phyloP scores from a whole-genome alignment of 805 yeast species.

The Spathaspora girioi region DNA sequence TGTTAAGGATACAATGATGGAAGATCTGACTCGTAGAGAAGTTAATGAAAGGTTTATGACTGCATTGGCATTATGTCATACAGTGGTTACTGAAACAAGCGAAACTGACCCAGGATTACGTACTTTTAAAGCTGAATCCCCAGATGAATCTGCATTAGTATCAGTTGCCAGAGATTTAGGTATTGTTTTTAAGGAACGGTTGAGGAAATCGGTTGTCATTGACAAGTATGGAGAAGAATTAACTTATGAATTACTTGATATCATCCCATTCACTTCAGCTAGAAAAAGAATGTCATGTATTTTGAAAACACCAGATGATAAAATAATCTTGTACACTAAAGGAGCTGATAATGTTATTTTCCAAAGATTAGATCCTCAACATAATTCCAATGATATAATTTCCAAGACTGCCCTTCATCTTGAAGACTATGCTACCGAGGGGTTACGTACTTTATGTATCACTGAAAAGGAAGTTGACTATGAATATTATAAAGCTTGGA shows the following conservation, averaged over 20 bases:
- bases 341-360: slow-evolving; percentile 78
- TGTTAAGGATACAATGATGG: slow-evolving; percentile 46
- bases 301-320: slow-evolving; percentile 40
- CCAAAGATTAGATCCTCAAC: slow-evolving; percentile 29
- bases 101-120: slow-evolving; percentile 36
- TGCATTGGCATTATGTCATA: slow-evolving; percentile 69
- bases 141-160: slow-evolving; percentile 82
- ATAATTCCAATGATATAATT: slow-evolving; percentile 41
- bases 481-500: slow-evolving; percentile 51
- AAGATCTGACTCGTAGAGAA: slow-evolving; percentile 29
- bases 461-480: slow-evolving; percentile 52
- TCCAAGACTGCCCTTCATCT: slow-evolving; percentile 59
- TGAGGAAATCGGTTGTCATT: slow-evolving; percentile 44
- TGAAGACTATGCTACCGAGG: slow-evolving; percentile 71
- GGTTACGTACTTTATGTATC: slow-evolving; percentile 71
- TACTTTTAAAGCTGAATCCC: slow-evolving; percentile 73
- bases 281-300: slow-evolving; percentile 79
- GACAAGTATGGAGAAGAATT: slow-evolving; percentile 43
- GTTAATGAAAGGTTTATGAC: slow-evolving; percentile 58
- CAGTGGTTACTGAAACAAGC: slow-evolving; percentile 61
- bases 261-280: slow-evolving; percentile 63
- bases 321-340: slow-evolving; percentile 50
- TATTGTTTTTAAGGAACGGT: slow-evolving; percentile 53
- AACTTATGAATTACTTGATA: slow-evolving; percentile 49
- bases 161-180: slow-evolving; percentile 74